phyloP scores from a whole-genome alignment of 75 land plant genomes.

The Gnetum montanum region DNA sequence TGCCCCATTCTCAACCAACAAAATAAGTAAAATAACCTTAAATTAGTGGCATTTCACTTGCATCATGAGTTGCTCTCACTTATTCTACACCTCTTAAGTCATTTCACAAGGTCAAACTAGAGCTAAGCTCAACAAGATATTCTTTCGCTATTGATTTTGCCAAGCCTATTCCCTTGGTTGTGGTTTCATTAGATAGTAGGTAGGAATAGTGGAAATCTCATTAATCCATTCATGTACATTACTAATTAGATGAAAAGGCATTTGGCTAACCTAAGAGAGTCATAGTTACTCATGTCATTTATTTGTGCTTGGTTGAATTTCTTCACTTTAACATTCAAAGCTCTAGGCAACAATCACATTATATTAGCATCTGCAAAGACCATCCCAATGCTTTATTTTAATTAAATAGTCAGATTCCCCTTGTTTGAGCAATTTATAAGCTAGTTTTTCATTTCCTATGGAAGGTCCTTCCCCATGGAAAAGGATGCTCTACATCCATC shows the following conservation, averaged over 20 bases:
- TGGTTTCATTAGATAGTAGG: slow-evolving; percentile 24
- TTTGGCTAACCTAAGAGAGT: slow-evolving; percentile 13
- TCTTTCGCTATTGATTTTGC: slow-evolving; percentile 27
- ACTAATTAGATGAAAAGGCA: slow-evolving; percentile 27
- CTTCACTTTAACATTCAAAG: slow-evolving; percentile 39
- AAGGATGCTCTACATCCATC: background rate
- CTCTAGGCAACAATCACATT: slow-evolving; percentile 36
- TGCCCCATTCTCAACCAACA: background rate
- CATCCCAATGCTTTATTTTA: background rate
- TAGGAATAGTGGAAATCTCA: slow-evolving; percentile 20
- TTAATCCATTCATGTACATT: slow-evolving; percentile 24
- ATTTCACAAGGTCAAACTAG: slow-evolving; percentile 29
- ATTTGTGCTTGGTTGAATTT: slow-evolving; percentile 17
- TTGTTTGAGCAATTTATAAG: background rate
- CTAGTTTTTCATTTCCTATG: background rate
- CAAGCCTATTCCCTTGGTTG: slow-evolving; percentile 25
- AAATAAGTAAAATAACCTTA: background rate
- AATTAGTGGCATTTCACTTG: no score
- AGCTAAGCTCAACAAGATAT: slow-evolving; percentile 23
- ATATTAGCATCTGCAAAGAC: slow-evolving; percentile 13
- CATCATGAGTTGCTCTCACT: background rate
- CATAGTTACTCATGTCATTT: slow-evolving; percentile 22
- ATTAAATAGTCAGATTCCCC: background rate
- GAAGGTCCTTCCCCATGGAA: background rate
- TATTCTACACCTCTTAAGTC: slow-evolving; percentile 38